Evolutionary conservation across 148 eudicot genomes (phyloP).

Genomic region (Talinum fruticosum): DNA sequence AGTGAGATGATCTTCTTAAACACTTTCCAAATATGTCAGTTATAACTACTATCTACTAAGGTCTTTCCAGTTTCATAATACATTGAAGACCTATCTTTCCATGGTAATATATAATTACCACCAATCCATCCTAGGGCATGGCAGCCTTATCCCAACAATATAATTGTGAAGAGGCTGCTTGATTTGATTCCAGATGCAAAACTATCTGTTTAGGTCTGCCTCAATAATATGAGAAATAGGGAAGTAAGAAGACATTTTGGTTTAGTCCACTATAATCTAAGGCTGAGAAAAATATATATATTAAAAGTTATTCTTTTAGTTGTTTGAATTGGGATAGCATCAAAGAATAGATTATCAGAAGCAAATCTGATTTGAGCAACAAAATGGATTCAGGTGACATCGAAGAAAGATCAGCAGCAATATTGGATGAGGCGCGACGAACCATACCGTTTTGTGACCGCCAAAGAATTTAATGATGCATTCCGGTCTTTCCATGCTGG

Average conservation of each 20-base stretch:
- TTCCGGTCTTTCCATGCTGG: conserved; percentile 71
- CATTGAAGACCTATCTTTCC: neutral
- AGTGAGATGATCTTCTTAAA: conserved; percentile 13
- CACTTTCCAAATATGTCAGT: neutral
- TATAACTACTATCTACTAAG: neutral
- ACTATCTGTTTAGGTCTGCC: neutral
- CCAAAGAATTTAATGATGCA: conserved; percentile 61
- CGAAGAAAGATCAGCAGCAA: conserved; percentile 76
- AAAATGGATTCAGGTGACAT: conserved; percentile 54
- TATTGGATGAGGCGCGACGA: conserved; percentile 52
- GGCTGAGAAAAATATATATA: neutral
- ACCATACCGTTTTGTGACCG: conserved; percentile 58
- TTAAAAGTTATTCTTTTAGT: neutral
- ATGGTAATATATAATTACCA: too few species aligned
- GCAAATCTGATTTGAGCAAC: neutral
- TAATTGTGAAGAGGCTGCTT: neutral
- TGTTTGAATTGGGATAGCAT: neutral
- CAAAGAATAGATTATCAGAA: neutral
- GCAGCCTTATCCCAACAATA: too few species aligned
- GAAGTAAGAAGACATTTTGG: neutral
- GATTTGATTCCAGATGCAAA: neutral
- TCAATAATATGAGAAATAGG: neutral
- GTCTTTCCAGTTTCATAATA: neutral
- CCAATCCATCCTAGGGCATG: too few species aligned
- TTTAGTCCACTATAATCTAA: neutral